These are phyloP conservation scores for Stephania yunnanensis DNA, from an alignment of 164 flowering plant genomes.

Conservation along the genomic window DNA sequence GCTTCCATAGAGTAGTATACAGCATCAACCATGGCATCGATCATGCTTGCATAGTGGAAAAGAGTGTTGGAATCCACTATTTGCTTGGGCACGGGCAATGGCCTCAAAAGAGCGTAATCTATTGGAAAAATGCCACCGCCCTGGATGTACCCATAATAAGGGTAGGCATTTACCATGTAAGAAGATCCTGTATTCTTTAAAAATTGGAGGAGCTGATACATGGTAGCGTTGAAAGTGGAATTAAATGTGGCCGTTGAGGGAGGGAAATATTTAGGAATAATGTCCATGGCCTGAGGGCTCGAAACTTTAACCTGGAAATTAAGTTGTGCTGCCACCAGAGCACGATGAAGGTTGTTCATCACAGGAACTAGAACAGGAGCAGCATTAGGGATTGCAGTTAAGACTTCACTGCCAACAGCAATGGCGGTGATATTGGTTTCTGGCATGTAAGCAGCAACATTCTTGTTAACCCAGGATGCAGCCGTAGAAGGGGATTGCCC, in stretches of 20 bases:
- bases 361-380: slow-evolving; percentile 65
- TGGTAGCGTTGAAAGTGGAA: slow-evolving; percentile 63
- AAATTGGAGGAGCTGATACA: slow-evolving; percentile 74
- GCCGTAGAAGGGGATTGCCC: slow-evolving; percentile 63
- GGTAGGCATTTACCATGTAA: slow-evolving; percentile 82
- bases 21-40: slow-evolving; percentile 97
- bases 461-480: slow-evolving; percentile 71
- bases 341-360: slow-evolving; percentile 49
- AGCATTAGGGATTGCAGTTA: slow-evolving; percentile 62
- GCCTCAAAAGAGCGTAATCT: slow-evolving; percentile 77
- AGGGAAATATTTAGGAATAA: slow-evolving; percentile 70
- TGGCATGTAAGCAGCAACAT: slow-evolving; percentile 65
- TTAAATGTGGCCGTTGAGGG: slow-evolving; percentile 84
- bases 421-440: slow-evolving; percentile 74
- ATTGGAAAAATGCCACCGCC: slow-evolving; percentile 77
- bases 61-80: slow-evolving; percentile 97
- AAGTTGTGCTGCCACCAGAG: slow-evolving; percentile 30
- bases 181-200: slow-evolving; percentile 62
- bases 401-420: slow-evolving; percentile 85
- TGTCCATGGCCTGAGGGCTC: slow-evolving; percentile 65
- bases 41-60: slow-evolving; percentile 74
- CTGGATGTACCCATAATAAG: slow-evolving; percentile 64
- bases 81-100: slow-evolving; percentile 59
- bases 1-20: slow-evolving; percentile 72
- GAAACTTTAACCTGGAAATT: slow-evolving; percentile 31